phyloP scores from a whole-genome alignment of 306 rosid species.

The Malus sylvestris region DNA sequence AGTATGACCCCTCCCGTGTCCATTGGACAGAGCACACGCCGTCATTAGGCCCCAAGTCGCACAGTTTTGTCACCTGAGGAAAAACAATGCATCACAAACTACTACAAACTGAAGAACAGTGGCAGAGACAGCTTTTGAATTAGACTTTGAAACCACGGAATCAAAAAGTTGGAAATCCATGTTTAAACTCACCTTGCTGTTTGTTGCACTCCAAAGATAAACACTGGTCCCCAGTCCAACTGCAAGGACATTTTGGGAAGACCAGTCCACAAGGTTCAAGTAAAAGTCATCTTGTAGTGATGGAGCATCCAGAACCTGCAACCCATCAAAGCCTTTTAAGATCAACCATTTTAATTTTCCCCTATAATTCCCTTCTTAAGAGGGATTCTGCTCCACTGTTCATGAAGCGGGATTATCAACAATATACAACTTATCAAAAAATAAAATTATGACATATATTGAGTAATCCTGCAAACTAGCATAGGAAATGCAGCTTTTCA shows the following conservation, averaged over 20 bases:
- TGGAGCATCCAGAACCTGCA: constrained; percentile 96
- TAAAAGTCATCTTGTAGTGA: constrained; percentile 99
- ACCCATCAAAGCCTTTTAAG: background rate
- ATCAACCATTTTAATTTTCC: constrained; percentile 8
- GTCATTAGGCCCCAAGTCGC: constrained; percentile 95
- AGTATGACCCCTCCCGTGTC: constrained; percentile 93
- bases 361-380: background rate
- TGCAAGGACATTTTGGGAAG: constrained; percentile 92
- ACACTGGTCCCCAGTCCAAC: constrained; percentile 94
- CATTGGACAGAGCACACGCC: constrained; percentile 96
- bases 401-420: no score
- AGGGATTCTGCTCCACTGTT: no score
- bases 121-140: background rate
- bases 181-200: constrained; percentile 52
- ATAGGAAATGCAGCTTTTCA: background rate
- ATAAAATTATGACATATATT: background rate
- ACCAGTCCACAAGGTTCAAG: constrained; percentile 98
- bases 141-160: background rate
- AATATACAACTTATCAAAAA: no score
- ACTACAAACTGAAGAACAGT: background rate
- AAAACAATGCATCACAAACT: background rate
- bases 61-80: constrained; percentile 79
- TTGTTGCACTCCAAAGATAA: constrained; percentile 94
- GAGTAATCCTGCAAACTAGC: background rate
- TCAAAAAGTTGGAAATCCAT: background rate